Conservation (phyloP, 495 filamentous ascomycete species). For the Neurospora sp. region DNA sequence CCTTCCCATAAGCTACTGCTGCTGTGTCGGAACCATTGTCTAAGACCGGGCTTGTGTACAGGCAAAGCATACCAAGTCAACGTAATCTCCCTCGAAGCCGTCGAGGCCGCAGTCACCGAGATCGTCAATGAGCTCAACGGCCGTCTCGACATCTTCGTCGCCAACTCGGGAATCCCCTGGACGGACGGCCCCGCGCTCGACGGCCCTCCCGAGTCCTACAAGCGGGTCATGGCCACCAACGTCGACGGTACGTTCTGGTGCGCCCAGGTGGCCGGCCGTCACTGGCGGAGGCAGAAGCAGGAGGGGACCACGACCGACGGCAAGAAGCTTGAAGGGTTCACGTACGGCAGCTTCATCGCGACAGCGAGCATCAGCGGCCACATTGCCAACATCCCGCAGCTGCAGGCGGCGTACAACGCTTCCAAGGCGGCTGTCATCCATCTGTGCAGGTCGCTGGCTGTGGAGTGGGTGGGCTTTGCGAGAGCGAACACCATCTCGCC, state of each 20-base stretch:
- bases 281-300: conserved; percentile 51
- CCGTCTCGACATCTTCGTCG: conserved; percentile 70
- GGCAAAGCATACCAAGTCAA: conserved; percentile 71
- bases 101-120: conserved; percentile 45
- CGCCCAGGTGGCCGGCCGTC: conserved; percentile 62
- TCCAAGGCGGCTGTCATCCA: conserved; percentile 81
- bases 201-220: conserved; percentile 54
- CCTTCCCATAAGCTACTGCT: background rate
- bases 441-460: conserved; percentile 70
- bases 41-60: conserved; percentile 21
- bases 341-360: conserved; percentile 62
- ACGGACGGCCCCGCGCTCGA: conserved; percentile 58
- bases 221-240: conserved; percentile 60
- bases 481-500: conserved; percentile 75
- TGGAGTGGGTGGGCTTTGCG: conserved; percentile 83
- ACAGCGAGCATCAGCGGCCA: conserved; percentile 78
- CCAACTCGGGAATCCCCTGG: conserved; percentile 72
- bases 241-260: conserved; percentile 77
- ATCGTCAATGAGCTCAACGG: conserved; percentile 61
- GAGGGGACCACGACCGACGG: conserved; percentile 58
- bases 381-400: conserved; percentile 79
- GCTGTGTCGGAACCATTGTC: background rate
- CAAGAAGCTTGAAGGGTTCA: conserved; percentile 54
- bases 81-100: conserved; percentile 47
- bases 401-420: conserved; percentile 80